Percentiles rank a stretch among this genome's conserved stretches.
phyloP scores from a whole-genome alignment of 2,329 filamentous ascomycete species.

The Teratosphaeria pseudoeucalypti region DNA sequence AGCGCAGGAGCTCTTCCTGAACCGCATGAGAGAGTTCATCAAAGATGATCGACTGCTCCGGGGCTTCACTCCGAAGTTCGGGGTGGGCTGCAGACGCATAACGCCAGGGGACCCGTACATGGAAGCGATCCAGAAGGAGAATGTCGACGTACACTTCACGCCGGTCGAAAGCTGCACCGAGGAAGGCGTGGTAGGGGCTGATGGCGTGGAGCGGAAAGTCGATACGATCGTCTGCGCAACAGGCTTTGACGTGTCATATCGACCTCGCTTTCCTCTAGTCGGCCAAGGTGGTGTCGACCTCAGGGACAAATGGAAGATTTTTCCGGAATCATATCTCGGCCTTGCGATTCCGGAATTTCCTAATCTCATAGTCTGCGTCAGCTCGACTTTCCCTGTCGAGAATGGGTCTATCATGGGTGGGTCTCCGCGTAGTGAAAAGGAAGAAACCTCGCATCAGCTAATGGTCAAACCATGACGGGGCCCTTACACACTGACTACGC shows the following conservation, averaged over 20 bases:
- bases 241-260: slow-evolving; percentile 36
- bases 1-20: slow-evolving; percentile 29
- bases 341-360: slow-evolving; percentile 34
- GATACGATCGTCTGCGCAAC: slow-evolving; percentile 38
- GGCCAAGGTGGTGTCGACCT: slow-evolving; percentile 32
- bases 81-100: slow-evolving; percentile 36
- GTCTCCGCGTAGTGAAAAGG: too few relatives aligned
- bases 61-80: slow-evolving; percentile 38
- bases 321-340: slow-evolving; percentile 32
- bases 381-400: slow-evolving; percentile 28
- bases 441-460: background rate
- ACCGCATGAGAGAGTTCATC: slow-evolving; percentile 41
- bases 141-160: slow-evolving; percentile 43
- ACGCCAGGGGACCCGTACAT: slow-evolving; percentile 44
- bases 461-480: slow-evolving; percentile 10
- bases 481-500: slow-evolving; percentile 31
- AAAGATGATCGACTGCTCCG: slow-evolving; percentile 41
- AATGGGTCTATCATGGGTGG: slow-evolving; percentile 33
- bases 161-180: slow-evolving; percentile 36
- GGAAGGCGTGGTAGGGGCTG: slow-evolving; percentile 34
- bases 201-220: slow-evolving; percentile 31
- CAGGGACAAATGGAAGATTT: slow-evolving; percentile 30
- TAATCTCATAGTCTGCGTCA: slow-evolving; percentile 32
- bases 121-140: slow-evolving; percentile 39
- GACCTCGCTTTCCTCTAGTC: slow-evolving; percentile 34